Evolutionary conservation across 169 alveolate genomes (phyloP), one percentile per base, ranked within the genome.

Genomic region (Cryptosporidium bovis): DNA sequence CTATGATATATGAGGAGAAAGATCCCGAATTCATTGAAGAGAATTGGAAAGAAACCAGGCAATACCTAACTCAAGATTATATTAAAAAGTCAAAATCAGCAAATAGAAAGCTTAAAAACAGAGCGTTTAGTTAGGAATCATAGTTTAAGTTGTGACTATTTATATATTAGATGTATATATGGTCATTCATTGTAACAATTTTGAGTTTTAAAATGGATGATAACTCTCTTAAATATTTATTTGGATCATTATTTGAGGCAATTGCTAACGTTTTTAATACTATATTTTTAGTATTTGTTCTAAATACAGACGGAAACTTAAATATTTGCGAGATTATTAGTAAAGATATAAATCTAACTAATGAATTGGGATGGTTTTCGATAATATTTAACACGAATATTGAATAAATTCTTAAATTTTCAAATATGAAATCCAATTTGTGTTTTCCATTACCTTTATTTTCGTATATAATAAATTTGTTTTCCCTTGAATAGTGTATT

Each of bases 41-140:
- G 27, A 77, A 77, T 29, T 77, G 87, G 87, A 77, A 40, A 40
- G 87, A 77, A 44, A 34, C 33, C 15, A 77, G 87, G 27, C 27
- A 50, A 1, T 56, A 60, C 16, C 51, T 77, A 33, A 77, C 87
- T 15, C 36, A 50, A 40, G 87, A 77, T 31, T 77, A 77, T 60
- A 6, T 77, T 34, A 77, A 77, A 27, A 77, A 77, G 46, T 40
- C 64, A 16, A 77, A 77, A 31, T 53, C 31, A n/a, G 87, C 87
- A 18, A 56, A 48, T 60, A 55, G 87, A 56, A 56, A 62, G 20
- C 20, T 40, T 7, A 77, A 77, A 77, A 77, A 58, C 5, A 51
- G 46, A 62, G 33, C 31, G 0, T 18, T 44, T 12, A 44, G 16
- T 36, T 36, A 66, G 27, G 27, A 31, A 0, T 16, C 8, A 66